Conservation (phyloP, 352 stramenopile species). For the Sclerospora graminicola region DNA sequence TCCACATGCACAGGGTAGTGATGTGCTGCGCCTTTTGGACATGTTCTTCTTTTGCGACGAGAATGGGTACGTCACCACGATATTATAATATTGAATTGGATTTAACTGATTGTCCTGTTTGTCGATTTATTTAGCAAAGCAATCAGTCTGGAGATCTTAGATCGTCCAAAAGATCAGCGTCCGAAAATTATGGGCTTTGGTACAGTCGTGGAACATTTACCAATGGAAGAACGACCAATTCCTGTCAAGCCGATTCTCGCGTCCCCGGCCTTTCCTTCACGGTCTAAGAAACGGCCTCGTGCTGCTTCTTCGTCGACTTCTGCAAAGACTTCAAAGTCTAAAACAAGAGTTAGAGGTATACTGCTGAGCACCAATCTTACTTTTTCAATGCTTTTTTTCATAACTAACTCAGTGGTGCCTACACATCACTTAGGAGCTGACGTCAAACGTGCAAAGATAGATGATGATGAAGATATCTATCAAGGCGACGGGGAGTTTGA, state of each 20-base stretch:
- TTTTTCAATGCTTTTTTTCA: not conserved
- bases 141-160: slow-evolving; percentile 73
- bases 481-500: slow-evolving; percentile 41
- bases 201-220: slow-evolving; percentile 67
- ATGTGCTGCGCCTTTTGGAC: slow-evolving; percentile 67
- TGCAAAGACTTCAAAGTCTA: slow-evolving; percentile 19
- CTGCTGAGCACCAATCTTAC: not conserved
- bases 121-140: slow-evolving; percentile 31
- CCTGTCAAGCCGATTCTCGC: slow-evolving; percentile 60
- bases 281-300: slow-evolving; percentile 59
- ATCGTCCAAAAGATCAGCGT: slow-evolving; percentile 59
- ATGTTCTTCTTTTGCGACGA: slow-evolving; percentile 85
- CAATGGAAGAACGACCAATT: slow-evolving; percentile 41
- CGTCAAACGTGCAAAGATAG: slow-evolving; percentile 20
- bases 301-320: slow-evolving; percentile 32
- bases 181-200: slow-evolving; percentile 80
- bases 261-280: slow-evolving; percentile 62
- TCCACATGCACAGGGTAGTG: slow-evolving; percentile 43
- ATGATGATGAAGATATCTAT: slow-evolving; percentile 22
- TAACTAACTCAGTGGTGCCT: not conserved
- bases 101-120: not conserved
- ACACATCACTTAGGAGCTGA: slow-evolving; percentile 1
- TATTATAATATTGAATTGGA: not conserved
- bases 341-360: slow-evolving; percentile 14
- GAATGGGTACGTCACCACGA: slow-evolving; percentile 35